Evolutionary conservation across 345 rosid genomes (phyloP).

Genomic region (Melastoma malabathricum): DNA sequence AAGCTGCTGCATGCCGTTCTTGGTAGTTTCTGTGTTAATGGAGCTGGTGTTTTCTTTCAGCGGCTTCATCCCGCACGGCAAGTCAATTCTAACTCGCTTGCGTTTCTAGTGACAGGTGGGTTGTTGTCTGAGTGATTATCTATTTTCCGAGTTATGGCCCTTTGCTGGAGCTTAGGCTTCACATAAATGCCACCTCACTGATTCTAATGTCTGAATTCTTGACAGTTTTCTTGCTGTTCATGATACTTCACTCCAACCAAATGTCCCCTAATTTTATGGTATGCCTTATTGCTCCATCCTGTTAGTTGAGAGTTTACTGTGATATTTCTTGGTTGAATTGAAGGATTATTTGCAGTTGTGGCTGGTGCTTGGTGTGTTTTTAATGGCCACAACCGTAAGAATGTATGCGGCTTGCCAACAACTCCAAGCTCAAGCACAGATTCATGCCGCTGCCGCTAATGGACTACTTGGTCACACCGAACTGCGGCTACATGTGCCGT

Average conservation of each 20-base stretch:
- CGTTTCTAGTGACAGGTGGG: constrained; percentile 80
- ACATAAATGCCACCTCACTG: background rate
- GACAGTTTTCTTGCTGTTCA: constrained; percentile 80
- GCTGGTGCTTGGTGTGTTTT: constrained; percentile 84
- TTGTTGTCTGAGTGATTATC: constrained; percentile 1
- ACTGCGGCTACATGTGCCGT: constrained; percentile 77
- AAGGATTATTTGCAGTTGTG: constrained; percentile 45
- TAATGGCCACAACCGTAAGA: constrained; percentile 77
- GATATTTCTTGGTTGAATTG: background rate
- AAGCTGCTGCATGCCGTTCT: too few species aligned
- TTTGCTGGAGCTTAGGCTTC: too few species aligned
- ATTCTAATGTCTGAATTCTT: constrained; percentile 9
- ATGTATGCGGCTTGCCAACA: constrained; percentile 96
- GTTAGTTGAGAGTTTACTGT: background rate
- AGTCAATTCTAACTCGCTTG: constrained; percentile 73
- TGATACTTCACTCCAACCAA: constrained; percentile 89
- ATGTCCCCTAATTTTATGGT: constrained; percentile 94
- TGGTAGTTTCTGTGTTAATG: background rate
- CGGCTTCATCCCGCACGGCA: constrained; percentile 75
- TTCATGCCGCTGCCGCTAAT: constrained; percentile 72
- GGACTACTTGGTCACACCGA: constrained; percentile 84
- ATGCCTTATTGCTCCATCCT: constrained; percentile 7
- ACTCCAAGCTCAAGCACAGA: constrained; percentile 94
- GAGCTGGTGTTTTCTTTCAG: constrained; percentile 20
- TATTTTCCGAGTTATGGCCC: constrained; percentile 1